phyloP scores from a whole-genome alignment of 2,329 filamentous ascomycete genomes.

The Fusarium bulbicola region DNA sequence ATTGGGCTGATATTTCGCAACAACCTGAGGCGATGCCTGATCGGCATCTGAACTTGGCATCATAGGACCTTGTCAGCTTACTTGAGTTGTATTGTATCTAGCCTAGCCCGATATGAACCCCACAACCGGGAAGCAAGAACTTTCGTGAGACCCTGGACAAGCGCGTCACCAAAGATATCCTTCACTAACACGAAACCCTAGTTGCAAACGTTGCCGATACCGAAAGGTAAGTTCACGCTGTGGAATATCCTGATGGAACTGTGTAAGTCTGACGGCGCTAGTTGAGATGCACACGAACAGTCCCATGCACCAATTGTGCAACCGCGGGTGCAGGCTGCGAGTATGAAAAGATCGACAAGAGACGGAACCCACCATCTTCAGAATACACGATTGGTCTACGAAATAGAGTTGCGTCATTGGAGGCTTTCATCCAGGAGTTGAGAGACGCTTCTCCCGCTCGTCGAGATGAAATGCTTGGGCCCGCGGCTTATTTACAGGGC shows the following conservation, averaged over 20 bases:
- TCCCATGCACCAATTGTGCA: not conserved
- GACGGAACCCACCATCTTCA: not conserved
- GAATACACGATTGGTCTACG: not conserved
- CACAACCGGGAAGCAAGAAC: not conserved
- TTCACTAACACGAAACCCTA: not conserved
- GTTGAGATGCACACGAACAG: conserved; percentile 2
- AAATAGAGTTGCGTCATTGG: not conserved
- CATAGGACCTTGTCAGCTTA: accelerated
- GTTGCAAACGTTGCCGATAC: conserved; percentile 5
- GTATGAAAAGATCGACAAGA: not conserved
- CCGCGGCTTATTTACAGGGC: not conserved
- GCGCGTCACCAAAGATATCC: too few relatives aligned
- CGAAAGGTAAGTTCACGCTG: not conserved
- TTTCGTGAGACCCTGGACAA: not conserved
- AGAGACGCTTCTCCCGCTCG: not conserved
- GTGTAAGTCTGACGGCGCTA: not conserved
- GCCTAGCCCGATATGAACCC: not conserved
- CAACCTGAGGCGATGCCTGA: not conserved
- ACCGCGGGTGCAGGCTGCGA: not conserved
- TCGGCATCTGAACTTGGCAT: not conserved
- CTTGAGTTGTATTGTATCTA: not conserved
- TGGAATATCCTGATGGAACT: accelerated
- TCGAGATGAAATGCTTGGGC: not conserved
- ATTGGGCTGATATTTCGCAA: not conserved
- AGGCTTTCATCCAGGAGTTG: not conserved